These are phyloP conservation scores for Xylariaceae sp. DNA, from an alignment of 2,329 filamentous ascomycete genomes.

Conservation along the genomic window DNA sequence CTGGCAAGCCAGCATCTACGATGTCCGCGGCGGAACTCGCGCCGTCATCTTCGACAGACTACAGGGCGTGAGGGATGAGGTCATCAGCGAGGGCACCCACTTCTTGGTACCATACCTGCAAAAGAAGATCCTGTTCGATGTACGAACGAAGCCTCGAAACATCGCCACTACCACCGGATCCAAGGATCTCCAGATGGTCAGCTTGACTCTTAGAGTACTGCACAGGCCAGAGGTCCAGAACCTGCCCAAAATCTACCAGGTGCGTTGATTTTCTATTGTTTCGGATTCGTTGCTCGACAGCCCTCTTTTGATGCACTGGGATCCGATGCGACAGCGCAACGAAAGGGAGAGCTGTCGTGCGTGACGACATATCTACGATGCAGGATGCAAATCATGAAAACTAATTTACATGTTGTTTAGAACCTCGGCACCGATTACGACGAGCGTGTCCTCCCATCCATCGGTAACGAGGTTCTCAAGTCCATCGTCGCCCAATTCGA, in stretches of 20 bases:
- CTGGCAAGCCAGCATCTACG: constrained; percentile 81
- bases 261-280: constrained; percentile 38
- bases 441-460: constrained; percentile 94
- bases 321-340: no score
- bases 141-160: constrained; percentile 94
- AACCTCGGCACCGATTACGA: constrained; percentile 98
- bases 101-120: constrained; percentile 96
- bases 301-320: neutral
- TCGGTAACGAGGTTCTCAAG: constrained; percentile 99
- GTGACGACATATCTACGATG: neutral
- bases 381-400: neutral
- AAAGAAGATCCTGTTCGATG: constrained; percentile 90
- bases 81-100: constrained; percentile 94
- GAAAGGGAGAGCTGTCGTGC: neutral
- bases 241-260: constrained; percentile 97
- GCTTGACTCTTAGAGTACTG: constrained; percentile 90
- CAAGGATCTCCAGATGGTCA: constrained; percentile 99
- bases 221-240: constrained; percentile 90
- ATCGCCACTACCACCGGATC: constrained; percentile 96
- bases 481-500: constrained; percentile 98
- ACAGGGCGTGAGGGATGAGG: constrained; percentile 85
- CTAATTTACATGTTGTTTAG: constrained; percentile 42
- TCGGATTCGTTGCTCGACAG: neutral
- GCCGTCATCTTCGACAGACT: constrained; percentile 98
- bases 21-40: constrained; percentile 89